These are phyloP conservation scores for Boehmeria nivea DNA, from an alignment of 306 rosid species.

Conservation along the genomic window DNA sequence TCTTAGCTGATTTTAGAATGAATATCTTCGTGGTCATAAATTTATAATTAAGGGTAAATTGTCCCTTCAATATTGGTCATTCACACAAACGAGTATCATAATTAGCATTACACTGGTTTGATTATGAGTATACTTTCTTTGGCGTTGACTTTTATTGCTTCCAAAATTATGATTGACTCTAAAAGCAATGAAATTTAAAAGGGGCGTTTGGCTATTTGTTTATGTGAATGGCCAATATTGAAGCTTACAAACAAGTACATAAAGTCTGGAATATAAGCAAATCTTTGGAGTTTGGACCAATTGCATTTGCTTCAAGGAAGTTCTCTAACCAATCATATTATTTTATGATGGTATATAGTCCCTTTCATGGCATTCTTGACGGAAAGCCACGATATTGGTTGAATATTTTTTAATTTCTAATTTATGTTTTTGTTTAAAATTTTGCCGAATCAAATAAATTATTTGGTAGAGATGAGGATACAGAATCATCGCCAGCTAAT, in stretches of 20 bases:
- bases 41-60: no score
- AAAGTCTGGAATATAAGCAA: neutral
- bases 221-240: constrained; percentile 10
- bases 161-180: neutral
- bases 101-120: no score
- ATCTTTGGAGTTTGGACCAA: neutral
- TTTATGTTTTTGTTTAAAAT: neutral
- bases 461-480: no score
- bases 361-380: neutral
- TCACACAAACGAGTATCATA: no score
- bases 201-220: constrained; percentile 1
- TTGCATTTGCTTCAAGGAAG: no score
- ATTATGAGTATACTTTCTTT: no score
- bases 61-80: no score
- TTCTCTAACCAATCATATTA: no score
- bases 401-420: neutral
- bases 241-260: no score
- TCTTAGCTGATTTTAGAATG: no score
- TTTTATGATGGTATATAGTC: neutral
- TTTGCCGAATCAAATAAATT: neutral
- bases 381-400: neutral
- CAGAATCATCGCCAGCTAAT: neutral
- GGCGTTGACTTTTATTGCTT: no score
- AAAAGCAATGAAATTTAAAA: neutral
- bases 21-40: no score